Evolutionary conservation across 2,329 filamentous ascomycete genomes (phyloP).

Genomic region (Myriosclerotinia curreyana): DNA sequence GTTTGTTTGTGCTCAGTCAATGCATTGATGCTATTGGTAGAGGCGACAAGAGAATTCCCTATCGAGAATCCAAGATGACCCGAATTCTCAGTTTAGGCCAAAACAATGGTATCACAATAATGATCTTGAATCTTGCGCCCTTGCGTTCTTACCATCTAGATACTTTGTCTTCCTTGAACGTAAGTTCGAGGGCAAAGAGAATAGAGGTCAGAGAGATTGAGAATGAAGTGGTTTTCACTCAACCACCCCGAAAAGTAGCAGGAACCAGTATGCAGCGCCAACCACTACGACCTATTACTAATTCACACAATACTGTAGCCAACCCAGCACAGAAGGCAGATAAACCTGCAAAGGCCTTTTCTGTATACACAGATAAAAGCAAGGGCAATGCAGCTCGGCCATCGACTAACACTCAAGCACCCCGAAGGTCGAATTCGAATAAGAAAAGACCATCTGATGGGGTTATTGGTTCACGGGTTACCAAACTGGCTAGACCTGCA

Average conservation of each 20-base stretch:
- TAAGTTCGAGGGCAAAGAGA: constrained; percentile 91
- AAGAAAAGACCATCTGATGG: constrained; percentile 40
- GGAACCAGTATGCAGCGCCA: constrained; percentile 58
- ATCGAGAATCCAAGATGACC: constrained; percentile 92
- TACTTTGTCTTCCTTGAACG: constrained; percentile 88
- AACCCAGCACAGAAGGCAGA: constrained; percentile 56
- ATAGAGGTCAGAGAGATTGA: constrained; percentile 95
- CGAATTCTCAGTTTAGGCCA: constrained; percentile 87
- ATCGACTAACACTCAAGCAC: constrained; percentile 30
- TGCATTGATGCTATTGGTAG: constrained; percentile 91
- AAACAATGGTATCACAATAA: constrained; percentile 91
- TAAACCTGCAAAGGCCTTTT: constrained; percentile 80
- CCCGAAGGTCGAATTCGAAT: constrained; percentile 40
- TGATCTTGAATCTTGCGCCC: constrained; percentile 93
- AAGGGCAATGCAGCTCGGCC: constrained; percentile 45
- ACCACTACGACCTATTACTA: constrained; percentile 72
- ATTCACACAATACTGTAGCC: constrained; percentile 70
- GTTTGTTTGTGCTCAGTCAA: constrained; percentile 87
- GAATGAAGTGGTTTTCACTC: constrained; percentile 88
- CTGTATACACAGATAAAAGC: constrained; percentile 76
- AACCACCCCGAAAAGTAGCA: constrained; percentile 57
- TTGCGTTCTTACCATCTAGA: constrained; percentile 91
- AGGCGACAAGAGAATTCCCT: constrained; percentile 76
- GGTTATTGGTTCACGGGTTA: constrained; percentile 42
- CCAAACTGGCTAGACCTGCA: constrained; percentile 47